Conservation (phyloP, 1,139 yeast species). For the Geotrichum phurueaensis region DNA sequence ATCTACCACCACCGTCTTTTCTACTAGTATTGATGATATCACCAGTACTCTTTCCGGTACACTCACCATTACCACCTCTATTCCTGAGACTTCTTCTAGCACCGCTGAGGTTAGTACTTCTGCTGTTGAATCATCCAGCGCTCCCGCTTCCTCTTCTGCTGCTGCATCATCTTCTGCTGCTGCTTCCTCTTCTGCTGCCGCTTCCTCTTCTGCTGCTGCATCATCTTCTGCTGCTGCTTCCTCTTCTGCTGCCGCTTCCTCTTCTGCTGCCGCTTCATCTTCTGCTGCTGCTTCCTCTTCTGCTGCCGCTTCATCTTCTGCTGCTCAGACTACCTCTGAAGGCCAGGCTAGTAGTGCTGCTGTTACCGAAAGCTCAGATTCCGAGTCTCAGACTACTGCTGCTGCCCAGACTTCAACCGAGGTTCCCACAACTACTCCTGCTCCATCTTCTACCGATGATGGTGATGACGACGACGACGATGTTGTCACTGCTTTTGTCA, state of each 20-base stretch:
- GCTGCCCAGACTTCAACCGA: background rate
- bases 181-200: background rate
- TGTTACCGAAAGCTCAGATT: background rate
- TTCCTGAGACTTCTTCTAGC: background rate
- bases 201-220: background rate
- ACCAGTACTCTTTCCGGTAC: constrained; percentile 3
- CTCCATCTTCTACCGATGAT: background rate
- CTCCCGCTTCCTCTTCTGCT: background rate
- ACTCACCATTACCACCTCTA: background rate
- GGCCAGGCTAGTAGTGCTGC: background rate
- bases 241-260: background rate
- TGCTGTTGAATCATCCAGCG: background rate
- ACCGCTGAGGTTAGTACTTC: background rate
- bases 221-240: background rate
- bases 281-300: background rate
- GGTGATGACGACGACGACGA: background rate
- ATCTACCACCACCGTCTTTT: constrained; percentile 1
- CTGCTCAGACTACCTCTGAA: background rate
- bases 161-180: background rate
- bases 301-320: background rate
- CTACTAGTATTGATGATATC: background rate
- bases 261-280: background rate
- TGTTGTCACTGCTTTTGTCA: constrained; percentile 1
- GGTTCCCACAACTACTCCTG: background rate
- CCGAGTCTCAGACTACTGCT: background rate